Conservation (phyloP, 352 stramenopile genomes). For the Globisporangium iwayamae region DNA sequence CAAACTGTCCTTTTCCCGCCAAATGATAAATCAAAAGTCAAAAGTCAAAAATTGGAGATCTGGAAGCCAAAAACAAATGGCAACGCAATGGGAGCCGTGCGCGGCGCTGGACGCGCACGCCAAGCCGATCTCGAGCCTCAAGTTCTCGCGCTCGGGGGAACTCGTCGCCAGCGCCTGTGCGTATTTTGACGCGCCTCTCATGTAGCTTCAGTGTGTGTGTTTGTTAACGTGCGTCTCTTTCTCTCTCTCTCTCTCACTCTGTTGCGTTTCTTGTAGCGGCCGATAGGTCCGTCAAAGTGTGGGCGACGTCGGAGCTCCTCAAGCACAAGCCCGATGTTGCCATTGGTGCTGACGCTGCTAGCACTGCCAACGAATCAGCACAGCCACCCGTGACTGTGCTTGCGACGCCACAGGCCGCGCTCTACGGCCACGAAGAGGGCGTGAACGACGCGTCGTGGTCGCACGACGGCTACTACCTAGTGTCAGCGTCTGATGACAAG, state of each 20-base stretch:
- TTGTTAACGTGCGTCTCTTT: not conserved
- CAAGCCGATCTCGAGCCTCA: conserved; percentile 74
- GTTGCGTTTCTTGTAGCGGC: conserved; percentile 37
- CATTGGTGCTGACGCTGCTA: too few relatives aligned
- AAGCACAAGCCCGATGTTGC: not conserved
- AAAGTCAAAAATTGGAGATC: not conserved
- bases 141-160: conserved; percentile 51
- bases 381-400: not conserved
- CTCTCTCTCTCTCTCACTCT: not conserved
- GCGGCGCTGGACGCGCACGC: conserved; percentile 35
- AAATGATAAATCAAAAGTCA: not conserved
- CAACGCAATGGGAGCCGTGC: conserved; percentile 7
- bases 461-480: conserved; percentile 78
- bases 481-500: conserved; percentile 95
- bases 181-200: conserved; percentile 13
- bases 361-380: not conserved
- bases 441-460: conserved; percentile 94
- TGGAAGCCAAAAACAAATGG: not conserved
- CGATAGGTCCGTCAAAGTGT: conserved; percentile 78
- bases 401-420: conserved; percentile 26
- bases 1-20: not conserved
- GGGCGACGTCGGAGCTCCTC: conserved; percentile 32
- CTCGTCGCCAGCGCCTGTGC: conserved; percentile 67
- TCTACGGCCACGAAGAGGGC: conserved; percentile 91
- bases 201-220: not conserved